A percentile compares a stretch with the other conserved stretches of the same genome.
Conservation (phyloP, 768 basidiomycete genomes). For the Clavulina sp. region DNA sequence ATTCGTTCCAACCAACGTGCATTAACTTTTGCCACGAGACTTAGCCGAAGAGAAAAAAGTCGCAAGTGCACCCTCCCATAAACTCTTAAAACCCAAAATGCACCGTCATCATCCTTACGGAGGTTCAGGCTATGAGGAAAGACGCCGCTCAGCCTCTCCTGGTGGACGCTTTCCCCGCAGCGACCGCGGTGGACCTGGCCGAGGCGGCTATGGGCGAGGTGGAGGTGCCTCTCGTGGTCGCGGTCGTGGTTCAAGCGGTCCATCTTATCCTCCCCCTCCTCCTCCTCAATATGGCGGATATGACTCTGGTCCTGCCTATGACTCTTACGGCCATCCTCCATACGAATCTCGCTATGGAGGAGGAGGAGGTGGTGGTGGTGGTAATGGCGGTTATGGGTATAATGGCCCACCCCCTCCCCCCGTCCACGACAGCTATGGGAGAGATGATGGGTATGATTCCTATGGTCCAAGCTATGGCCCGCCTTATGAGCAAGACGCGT, state of each 20-base stretch:
- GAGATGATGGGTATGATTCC: constrained; percentile 10
- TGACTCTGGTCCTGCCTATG: too few species aligned
- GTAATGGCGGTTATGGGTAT: constrained; percentile 35
- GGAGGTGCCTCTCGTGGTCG: constrained; percentile 24
- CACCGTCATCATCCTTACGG: constrained; percentile 84
- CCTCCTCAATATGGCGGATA: constrained; percentile 20
- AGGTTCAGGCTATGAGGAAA: constrained; percentile 34
- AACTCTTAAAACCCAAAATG: constrained; percentile 26
- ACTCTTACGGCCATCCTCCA: too few species aligned
- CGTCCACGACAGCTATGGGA: constrained; percentile 14
- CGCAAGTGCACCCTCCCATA: not conserved
- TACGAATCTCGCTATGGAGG: constrained; percentile 7
- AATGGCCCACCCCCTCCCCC: constrained; percentile 36
- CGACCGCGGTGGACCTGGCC: constrained; percentile 33
- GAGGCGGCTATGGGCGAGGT: constrained; percentile 25
- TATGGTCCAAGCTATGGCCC: constrained; percentile 32
- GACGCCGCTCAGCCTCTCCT: constrained; percentile 42
- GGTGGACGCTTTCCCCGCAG: constrained; percentile 35
- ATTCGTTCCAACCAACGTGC: too few species aligned
- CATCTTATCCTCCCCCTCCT: constrained; percentile 46
- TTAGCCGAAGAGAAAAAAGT: not conserved
- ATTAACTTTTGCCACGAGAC: too few species aligned
- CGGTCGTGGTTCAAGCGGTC: constrained; percentile 36
- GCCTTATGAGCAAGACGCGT: constrained; percentile 45
- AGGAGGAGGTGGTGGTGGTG: constrained; percentile 13